Conservation (phyloP, 805 yeast genomes). For the Ogataea wickerhamii region DNA sequence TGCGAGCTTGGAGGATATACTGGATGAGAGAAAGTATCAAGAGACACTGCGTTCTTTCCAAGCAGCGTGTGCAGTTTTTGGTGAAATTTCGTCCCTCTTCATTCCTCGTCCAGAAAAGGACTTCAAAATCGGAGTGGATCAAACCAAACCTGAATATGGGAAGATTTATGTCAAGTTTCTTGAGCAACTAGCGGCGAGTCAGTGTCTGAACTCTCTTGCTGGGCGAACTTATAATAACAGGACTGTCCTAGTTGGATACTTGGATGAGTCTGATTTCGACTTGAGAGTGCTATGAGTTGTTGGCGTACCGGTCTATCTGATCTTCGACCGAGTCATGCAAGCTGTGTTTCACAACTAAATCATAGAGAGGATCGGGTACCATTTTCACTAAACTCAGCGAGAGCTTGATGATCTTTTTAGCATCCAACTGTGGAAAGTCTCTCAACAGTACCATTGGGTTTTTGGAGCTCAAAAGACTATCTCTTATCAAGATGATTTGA, state of each 20-base stretch:
- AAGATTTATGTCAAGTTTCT: conserved; percentile 67
- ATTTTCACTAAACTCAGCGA: conserved; percentile 77
- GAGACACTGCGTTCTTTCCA: conserved; percentile 52
- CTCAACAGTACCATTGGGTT: conserved; percentile 76
- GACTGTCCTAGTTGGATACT: conserved; percentile 60
- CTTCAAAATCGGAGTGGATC: conserved; percentile 34
- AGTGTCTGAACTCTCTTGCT: conserved; percentile 53
- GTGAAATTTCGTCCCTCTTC: conserved; percentile 48
- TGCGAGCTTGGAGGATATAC: conserved; percentile 60
- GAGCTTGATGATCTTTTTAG: conserved; percentile 70
- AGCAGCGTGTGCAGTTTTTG: conserved; percentile 47
- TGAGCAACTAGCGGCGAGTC: conserved; percentile 44
- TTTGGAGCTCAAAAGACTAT: conserved; percentile 50
- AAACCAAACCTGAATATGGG: conserved; percentile 61
- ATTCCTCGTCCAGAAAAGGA: conserved; percentile 55
- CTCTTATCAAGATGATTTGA: conserved; percentile 68
- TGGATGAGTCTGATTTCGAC: conserved; percentile 57
- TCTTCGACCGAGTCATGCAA: conserved; percentile 42
- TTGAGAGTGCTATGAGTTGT: conserved; percentile 28
- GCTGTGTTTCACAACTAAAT: conserved; percentile 59
- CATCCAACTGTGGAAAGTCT: conserved; percentile 67
- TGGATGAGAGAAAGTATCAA: conserved; percentile 44
- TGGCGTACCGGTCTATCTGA: conserved; percentile 20
- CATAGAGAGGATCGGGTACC: conserved; percentile 64
- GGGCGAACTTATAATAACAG: conserved; percentile 70